Conservation (phyloP, 192 early-diverging fungal species). For the Coemansia aciculifera region DNA sequence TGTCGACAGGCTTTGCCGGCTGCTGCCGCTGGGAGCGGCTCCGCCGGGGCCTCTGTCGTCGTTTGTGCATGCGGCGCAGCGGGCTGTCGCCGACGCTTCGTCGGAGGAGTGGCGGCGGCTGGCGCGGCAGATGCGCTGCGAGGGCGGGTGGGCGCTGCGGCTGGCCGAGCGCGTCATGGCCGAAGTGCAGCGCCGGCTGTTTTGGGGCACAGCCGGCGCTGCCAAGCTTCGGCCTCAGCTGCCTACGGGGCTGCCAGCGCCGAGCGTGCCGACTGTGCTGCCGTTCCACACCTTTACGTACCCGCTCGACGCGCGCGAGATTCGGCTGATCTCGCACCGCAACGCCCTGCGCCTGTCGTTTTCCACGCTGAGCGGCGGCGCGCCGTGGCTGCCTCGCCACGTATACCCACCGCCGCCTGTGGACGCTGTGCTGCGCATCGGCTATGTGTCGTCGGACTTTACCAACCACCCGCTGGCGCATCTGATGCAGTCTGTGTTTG, state of each 20-base stretch:
- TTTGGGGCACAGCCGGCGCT: slow-evolving; percentile 38
- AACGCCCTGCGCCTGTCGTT: slow-evolving; percentile 83
- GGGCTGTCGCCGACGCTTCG: neutral
- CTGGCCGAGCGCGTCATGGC: slow-evolving; percentile 61
- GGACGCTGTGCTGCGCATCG: slow-evolving; percentile 72
- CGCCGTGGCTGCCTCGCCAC: slow-evolving; percentile 58
- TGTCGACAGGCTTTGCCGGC: slow-evolving; percentile 29
- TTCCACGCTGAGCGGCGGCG: slow-evolving; percentile 59
- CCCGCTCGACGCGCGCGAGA: slow-evolving; percentile 76
- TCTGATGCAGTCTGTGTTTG: slow-evolving; percentile 95
- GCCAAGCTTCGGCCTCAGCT: slow-evolving; percentile 49
- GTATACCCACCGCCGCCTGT: slow-evolving; percentile 75
- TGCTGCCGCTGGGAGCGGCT: slow-evolving; percentile 22
- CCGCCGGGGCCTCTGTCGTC: slow-evolving; percentile 21
- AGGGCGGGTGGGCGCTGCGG: slow-evolving; percentile 76
- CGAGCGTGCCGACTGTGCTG: slow-evolving; percentile 78
- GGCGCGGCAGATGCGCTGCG: slow-evolving; percentile 55
- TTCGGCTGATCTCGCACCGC: slow-evolving; percentile 82
- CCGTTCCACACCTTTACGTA: slow-evolving; percentile 97
- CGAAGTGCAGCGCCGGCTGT: slow-evolving; percentile 68
- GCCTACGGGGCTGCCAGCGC: slow-evolving; percentile 57
- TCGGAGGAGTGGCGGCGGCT: slow-evolving; percentile 27
- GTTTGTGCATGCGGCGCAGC: slow-evolving; percentile 24
- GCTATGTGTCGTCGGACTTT: slow-evolving; percentile 92
- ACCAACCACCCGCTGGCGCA: slow-evolving; percentile 92